Percentiles rank a stretch among this genome's conserved stretches.
Evolutionary conservation across 2,329 filamentous ascomycete genomes (phyloP).

Genomic region (Curvularia eragrostidis): DNA sequence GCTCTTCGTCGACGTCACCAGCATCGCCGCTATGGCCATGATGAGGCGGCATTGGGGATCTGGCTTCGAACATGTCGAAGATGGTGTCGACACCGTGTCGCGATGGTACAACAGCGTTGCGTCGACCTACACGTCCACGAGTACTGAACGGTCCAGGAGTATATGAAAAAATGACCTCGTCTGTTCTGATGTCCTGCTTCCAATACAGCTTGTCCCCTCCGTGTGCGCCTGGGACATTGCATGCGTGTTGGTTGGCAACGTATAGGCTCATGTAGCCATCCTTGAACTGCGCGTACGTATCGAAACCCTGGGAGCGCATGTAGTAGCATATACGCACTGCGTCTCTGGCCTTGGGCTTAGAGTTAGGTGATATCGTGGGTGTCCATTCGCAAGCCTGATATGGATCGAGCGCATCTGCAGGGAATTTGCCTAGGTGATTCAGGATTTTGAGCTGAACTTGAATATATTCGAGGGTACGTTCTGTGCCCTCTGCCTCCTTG

Average conservation of each 20-base stretch:
- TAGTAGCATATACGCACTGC: slow-evolving; percentile 42
- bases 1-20: too few relatives aligned
- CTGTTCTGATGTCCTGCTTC: slow-evolving; percentile 23
- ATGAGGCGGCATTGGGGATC: too few relatives aligned
- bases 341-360: slow-evolving; percentile 20
- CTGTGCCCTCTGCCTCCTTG: slow-evolving; percentile 18
- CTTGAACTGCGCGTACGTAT: slow-evolving; percentile 27
- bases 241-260: slow-evolving; percentile 19
- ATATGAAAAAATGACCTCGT: neutral
- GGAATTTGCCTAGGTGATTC: slow-evolving; percentile 12
- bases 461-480: slow-evolving; percentile 25
- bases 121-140: neutral
- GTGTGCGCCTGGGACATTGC: neutral
- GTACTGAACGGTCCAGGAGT: neutral
- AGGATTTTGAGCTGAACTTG: slow-evolving; percentile 27
- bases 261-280: slow-evolving; percentile 20
- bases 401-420: slow-evolving; percentile 27
- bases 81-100: neutral
- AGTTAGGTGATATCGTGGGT: slow-evolving; percentile 10
- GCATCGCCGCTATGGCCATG: too few relatives aligned
- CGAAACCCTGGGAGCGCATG: slow-evolving; percentile 36
- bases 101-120: slow-evolving; percentile 2
- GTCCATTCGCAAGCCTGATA: slow-evolving; percentile 27
- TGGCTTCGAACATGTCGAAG: too few relatives aligned
- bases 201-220: slow-evolving; percentile 27